Evolutionary conservation across 2,329 filamentous ascomycete species (phyloP), one percentile per base, ranked within the genome.

Genomic region (Massarina eburnea): DNA sequence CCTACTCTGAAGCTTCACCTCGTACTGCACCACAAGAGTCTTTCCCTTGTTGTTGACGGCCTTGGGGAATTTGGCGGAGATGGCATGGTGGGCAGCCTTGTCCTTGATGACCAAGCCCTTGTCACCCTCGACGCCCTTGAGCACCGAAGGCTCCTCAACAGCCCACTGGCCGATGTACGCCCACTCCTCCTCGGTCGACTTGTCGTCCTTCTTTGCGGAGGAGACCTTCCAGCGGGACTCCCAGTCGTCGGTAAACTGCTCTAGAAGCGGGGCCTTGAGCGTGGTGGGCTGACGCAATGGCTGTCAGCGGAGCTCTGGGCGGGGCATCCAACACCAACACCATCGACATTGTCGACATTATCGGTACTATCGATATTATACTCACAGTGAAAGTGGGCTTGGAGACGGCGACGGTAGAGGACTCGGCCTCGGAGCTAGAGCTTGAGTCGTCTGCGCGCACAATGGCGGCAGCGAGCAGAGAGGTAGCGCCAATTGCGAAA

Each of bases 51-150:
- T 94, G 76, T 96, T 88, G 68, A 99, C 88, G 76, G 89, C 87
- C 81, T 95, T 91, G 71, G 88, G 85, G 80, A 99, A 97, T 77
- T 97, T 97, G 77, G 94, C 90, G 39, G 94, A 99, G 74, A 99
- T 99, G 79, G 94, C 94, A 76, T 99, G 94, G 78, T 99, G 94
- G 64, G 94, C 94, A 59, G 94, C 94, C 57, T 89, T 82, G 79
- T 97, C 95, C 86, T 99, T 99, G 75, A 97, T 84, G 54, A 99
- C 92, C 62, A 99, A 84, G 74, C 92, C 94, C 80, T 95, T 95
- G 77, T 97, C 92, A 55, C 89, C 91, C 65, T 91, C 86, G 62
- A 96, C 94, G 63, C 91, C 94, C 80, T 94, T 95, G 74, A 88
- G 86, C 66, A 94, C 84, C 52, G 77, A 77, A 43, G 94, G 94